Conservation (phyloP, 306 rosid species). For the Vigna unguiculata region DNA sequence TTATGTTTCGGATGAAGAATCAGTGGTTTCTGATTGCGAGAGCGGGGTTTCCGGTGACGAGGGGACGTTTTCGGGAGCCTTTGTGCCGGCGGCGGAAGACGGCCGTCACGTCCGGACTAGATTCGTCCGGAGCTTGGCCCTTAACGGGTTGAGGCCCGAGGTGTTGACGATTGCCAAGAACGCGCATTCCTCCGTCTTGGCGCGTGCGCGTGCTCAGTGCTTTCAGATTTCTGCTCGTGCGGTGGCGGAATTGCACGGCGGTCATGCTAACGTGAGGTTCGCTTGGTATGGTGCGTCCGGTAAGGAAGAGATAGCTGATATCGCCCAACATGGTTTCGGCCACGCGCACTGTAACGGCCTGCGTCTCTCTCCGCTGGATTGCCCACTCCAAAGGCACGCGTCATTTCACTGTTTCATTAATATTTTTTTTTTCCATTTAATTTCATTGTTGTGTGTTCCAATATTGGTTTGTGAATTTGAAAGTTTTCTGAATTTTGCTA, state of each 20-base stretch:
- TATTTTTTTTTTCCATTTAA: not conserved
- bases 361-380: slow-evolving; percentile 68
- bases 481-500: not conserved
- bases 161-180: slow-evolving; percentile 55
- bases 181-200: slow-evolving; percentile 42
- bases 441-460: not conserved
- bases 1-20: slow-evolving; percentile 49
- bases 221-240: slow-evolving; percentile 72
- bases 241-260: slow-evolving; percentile 51
- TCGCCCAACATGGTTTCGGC: slow-evolving; percentile 71
- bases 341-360: slow-evolving; percentile 37
- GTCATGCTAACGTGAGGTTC: slow-evolving; percentile 65
- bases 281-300: slow-evolving; percentile 74
- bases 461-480: not conserved
- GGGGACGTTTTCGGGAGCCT: slow-evolving; percentile 51
- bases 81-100: not conserved
- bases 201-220: slow-evolving; percentile 63
- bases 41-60: slow-evolving; percentile 63
- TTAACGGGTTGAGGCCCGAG: slow-evolving; percentile 50
- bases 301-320: slow-evolving; percentile 59
- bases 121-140: slow-evolving; percentile 53
- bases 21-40: slow-evolving; percentile 8
- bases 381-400: slow-evolving; percentile 66
- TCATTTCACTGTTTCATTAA: not conserved
- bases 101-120: slow-evolving; percentile 51